Percentiles rank a stretch among this genome's conserved stretches.
Conservation (phyloP, 139 green algal species). For the Trebouxia sp. region DNA sequence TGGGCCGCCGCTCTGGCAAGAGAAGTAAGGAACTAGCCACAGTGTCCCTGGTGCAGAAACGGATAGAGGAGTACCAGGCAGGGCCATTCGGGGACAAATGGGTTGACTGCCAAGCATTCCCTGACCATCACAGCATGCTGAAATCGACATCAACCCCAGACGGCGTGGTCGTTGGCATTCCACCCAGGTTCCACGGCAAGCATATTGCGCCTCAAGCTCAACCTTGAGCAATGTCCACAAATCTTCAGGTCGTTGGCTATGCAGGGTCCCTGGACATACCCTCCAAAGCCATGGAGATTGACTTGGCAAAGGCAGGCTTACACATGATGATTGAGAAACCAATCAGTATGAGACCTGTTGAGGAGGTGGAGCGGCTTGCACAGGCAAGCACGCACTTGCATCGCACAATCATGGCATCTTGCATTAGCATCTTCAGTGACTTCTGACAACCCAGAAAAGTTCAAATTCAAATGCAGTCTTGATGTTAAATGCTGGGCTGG, state of each 20-base stretch:
- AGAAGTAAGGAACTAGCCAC: not conserved
- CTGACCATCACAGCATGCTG: constrained; percentile 3
- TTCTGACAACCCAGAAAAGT: no score
- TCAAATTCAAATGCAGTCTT: no score
- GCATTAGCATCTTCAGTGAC: no score
- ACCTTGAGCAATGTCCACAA: not conserved
- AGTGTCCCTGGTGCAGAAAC: not conserved
- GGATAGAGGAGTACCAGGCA: not conserved
- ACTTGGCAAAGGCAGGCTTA: constrained; percentile 27
- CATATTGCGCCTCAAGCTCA: not conserved
- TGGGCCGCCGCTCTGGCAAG: not conserved
- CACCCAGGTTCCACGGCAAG: constrained; percentile 17
- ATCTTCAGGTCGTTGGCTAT: not conserved
- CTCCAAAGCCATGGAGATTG: not conserved
- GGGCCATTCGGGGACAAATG: constrained; percentile 19
- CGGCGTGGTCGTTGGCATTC: constrained; percentile 18
- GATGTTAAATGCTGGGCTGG: no score
- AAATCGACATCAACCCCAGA: not conserved
- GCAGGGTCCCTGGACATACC: constrained; percentile 17
- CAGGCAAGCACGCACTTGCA: not conserved
- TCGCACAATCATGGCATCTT: not conserved
- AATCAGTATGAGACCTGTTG: constrained; percentile 17
- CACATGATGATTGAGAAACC: constrained; percentile 36
- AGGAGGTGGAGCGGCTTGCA: constrained; percentile 27
- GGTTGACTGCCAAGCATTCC: constrained; percentile 10